Percentiles rank a stretch among this genome's conserved stretches.
These are phyloP conservation scores for Umbelopsis isabellina DNA, from an alignment of 192 early-diverging fungal genomes.

Conservation along the genomic window DNA sequence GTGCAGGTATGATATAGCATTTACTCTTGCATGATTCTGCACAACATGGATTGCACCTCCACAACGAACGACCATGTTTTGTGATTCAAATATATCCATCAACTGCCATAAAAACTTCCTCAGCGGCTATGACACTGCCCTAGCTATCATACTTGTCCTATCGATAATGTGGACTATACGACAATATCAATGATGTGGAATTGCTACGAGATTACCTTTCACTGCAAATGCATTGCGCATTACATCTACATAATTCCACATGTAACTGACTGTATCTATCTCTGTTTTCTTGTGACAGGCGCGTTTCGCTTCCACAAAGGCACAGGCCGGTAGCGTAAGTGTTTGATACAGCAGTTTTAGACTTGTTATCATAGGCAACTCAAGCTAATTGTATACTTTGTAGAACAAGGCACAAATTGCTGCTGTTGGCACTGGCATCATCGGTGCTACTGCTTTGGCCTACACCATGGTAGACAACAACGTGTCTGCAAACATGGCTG, in stretches of 20 bases:
- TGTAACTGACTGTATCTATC: background rate
- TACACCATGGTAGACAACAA: constrained; percentile 55
- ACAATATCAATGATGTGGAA: background rate
- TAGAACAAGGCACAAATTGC: constrained; percentile 41
- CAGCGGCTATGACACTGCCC: no score
- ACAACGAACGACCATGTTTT: no score
- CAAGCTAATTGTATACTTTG: background rate
- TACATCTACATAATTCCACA: background rate
- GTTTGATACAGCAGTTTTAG: background rate
- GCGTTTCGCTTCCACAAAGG: constrained; percentile 45
- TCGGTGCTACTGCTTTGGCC: constrained; percentile 52
- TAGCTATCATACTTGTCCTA: no score
- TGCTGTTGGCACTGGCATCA: constrained; percentile 61
- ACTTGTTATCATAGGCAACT: background rate
- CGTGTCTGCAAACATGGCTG: constrained; percentile 82
- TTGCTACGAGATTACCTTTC: background rate
- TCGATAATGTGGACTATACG: background rate
- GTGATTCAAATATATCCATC: no score
- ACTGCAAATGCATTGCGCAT: background rate
- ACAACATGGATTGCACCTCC: no score
- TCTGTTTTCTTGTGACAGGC: constrained; percentile 30
- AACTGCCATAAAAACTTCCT: no score
- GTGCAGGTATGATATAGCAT: constrained; percentile 7
- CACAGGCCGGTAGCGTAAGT: constrained; percentile 34
- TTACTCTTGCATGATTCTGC: no score